A percentile compares a stretch with the other conserved stretches of the same genome.
These are phyloP conservation scores for Coemansia reversa DNA, from an alignment of 192 early-diverging fungal species.

Conservation along the genomic window DNA sequence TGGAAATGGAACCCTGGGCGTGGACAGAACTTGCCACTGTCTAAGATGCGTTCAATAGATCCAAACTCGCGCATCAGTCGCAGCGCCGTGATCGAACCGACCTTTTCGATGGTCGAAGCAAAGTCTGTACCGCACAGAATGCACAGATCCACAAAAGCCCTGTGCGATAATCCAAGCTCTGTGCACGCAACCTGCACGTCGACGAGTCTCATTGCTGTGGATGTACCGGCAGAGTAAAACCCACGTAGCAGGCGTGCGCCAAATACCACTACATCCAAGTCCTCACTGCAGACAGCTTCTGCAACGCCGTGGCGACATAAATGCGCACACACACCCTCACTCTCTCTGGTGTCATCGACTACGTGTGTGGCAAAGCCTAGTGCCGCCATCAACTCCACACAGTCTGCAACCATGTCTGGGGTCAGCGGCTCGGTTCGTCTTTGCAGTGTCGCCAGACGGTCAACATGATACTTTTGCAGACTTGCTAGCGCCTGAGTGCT, in stretches of 20 bases:
- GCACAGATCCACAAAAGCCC: constrained; percentile 67
- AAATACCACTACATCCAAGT: constrained; percentile 38
- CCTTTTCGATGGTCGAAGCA: constrained; percentile 60
- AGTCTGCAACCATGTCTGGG: constrained; percentile 45
- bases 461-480: constrained; percentile 14
- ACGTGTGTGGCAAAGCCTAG: constrained; percentile 57
- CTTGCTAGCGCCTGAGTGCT: constrained; percentile 3
- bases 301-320: constrained; percentile 52
- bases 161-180: constrained; percentile 54
- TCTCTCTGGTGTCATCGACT: constrained; percentile 53
- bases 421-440: constrained; percentile 59
- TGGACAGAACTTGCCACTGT: constrained; percentile 26
- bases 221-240: constrained; percentile 15
- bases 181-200: constrained; percentile 51
- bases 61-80: constrained; percentile 58
- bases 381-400: constrained; percentile 47
- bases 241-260: constrained; percentile 36
- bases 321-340: constrained; percentile 67
- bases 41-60: constrained; percentile 63
- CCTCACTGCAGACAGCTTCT: constrained; percentile 64
- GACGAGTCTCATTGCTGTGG: constrained; percentile 44
- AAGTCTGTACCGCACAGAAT: constrained; percentile 81
- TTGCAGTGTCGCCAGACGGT: constrained; percentile 38
- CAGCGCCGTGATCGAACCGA: constrained; percentile 66
- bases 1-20: constrained; percentile 43